Evolutionary conservation across 2,329 filamentous ascomycete species (phyloP), one percentile per base, ranked within the genome.

Genomic region (Fusarium sp.): DNA sequence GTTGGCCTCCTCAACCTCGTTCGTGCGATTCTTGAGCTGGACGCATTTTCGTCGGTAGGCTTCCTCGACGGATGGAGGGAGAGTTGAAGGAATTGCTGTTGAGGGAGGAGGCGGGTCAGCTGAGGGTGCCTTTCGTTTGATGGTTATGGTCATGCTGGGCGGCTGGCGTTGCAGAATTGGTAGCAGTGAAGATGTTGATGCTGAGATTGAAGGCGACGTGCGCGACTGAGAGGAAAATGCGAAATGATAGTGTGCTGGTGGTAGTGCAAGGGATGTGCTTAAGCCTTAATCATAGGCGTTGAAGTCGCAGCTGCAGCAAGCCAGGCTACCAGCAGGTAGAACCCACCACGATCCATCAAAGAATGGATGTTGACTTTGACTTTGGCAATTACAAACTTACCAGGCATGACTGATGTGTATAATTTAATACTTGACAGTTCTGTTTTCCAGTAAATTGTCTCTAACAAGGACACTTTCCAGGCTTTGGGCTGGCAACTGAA

Each of bases 11-110:
- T 98, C 95, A 75, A 98, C 93, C 79, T 98, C 95, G 79, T 91
- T 92, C 70, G 96, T 93, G 66, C 96, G 92, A 75, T 93, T 92
- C 83, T 97, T 97, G 24, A 99, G 88, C 75, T 97, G 92, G 78
- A 98, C 94, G 81, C 95, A 98, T 89, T 99, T 98, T 71, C 93
- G 90, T 76, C 96, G 94, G 82, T 98, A 99, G 53, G 95, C 95
- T 79, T 95, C 92, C 82, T 99, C 95, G 69, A 98, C 94, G 18
- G 94, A 97, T 18, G 96, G 95, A 22, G 95, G 94, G 6, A 92
- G 85, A 43, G 88, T 82, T 18, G 89, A 88, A 30, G 88, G 88
- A 58, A 88, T 83, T 66, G 83, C 82, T 79, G 76, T 73, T 71
- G 79, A 81, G 11, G 58, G 65, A 75, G 68, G 64, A 70, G 63